Percentiles rank a stretch among this genome's conserved stretches.
These are phyloP conservation scores for Rubus idaeus DNA, from an alignment of 306 rosid species.

Conservation along the genomic window DNA sequence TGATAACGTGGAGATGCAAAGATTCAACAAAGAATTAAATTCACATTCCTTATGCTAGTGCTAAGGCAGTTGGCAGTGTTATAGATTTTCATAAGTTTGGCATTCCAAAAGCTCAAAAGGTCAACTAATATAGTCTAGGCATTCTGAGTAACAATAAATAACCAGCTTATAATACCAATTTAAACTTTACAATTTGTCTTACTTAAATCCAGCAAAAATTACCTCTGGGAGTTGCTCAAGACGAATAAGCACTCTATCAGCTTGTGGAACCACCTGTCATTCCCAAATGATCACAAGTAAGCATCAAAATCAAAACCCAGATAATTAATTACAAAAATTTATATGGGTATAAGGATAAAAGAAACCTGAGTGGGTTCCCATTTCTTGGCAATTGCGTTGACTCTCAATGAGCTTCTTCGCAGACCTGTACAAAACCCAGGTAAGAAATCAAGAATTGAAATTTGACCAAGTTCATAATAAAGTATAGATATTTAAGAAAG, in stretches of 20 bases:
- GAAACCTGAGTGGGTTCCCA: conserved; percentile 73
- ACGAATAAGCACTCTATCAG: conserved; percentile 91
- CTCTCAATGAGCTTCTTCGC: conserved; percentile 51
- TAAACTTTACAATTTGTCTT: neutral
- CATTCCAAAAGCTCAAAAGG: conserved; percentile 1
- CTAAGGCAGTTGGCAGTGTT: neutral
- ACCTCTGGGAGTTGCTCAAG: conserved; percentile 70
- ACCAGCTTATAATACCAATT: neutral
- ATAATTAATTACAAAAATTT: neutral
- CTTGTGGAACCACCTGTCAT: conserved; percentile 86
- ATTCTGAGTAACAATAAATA: neutral
- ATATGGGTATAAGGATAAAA: neutral
- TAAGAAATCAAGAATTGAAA: neutral
- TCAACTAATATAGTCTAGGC: neutral
- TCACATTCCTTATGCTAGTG: neutral
- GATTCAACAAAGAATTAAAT: neutral
- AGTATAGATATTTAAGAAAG: neutral
- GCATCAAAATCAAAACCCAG: conserved; percentile 10
- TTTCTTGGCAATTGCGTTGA: conserved; percentile 56
- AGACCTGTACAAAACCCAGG: conserved; percentile 43
- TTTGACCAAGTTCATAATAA: neutral
- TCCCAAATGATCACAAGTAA: conserved; percentile 23
- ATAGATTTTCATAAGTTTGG: neutral
- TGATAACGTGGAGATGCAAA: neutral
- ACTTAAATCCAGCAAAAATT: neutral